phyloP scores from a whole-genome alignment of 1,284 basidiomycete species.

The Caloboletus firmus region DNA sequence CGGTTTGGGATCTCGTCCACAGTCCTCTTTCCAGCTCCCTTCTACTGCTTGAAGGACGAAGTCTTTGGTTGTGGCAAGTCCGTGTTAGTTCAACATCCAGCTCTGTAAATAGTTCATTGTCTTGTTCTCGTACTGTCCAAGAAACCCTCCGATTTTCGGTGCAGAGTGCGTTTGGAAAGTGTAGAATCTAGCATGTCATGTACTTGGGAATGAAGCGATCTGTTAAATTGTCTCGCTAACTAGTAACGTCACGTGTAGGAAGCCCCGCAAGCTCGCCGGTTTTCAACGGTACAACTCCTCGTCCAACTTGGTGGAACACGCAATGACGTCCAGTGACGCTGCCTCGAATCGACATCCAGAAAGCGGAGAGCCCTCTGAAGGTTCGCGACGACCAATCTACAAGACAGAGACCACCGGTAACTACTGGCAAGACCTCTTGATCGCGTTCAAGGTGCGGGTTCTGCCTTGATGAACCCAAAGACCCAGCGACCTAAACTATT shows the following conservation, averaged over 20 bases:
- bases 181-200: neutral
- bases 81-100: neutral
- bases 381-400: slow-evolving; percentile 35
- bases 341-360: slow-evolving; percentile 6
- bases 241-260: slow-evolving; percentile 10
- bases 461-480: neutral
- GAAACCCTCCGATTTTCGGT: neutral
- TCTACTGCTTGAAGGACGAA: slow-evolving; percentile 1
- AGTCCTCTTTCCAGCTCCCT: slow-evolving; percentile 25
- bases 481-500: slow-evolving; percentile 15
- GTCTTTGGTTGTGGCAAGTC: neutral
- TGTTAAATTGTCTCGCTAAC: too few species aligned
- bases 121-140: neutral
- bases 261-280: too few species aligned
- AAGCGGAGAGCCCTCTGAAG: slow-evolving; percentile 4
- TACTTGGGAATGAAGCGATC: neutral
- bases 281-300: neutral
- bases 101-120: neutral
- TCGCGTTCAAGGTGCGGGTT: slow-evolving; percentile 44
- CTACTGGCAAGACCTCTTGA: slow-evolving; percentile 43
- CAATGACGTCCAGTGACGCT: slow-evolving; percentile 15
- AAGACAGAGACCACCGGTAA: slow-evolving; percentile 46
- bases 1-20: slow-evolving; percentile 35
- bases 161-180: neutral
- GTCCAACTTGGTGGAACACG: neutral